Conservation (phyloP, 2,329 filamentous ascomycete genomes). For the Capronia americana region DNA sequence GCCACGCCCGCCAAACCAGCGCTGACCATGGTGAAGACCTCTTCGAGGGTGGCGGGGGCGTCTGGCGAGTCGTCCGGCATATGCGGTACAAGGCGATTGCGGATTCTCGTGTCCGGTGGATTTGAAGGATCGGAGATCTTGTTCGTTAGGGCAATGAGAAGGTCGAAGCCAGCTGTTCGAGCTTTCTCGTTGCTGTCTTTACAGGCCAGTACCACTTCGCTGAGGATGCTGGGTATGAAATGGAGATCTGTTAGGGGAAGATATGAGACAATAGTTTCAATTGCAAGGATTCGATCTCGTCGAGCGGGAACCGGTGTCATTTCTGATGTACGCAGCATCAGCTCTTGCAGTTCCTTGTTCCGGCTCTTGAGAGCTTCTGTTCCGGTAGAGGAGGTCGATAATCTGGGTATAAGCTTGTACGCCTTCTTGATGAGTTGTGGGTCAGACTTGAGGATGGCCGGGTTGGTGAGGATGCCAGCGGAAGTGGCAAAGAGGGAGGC, state of each 20-base stretch:
- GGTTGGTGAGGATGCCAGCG: constrained; percentile 77
- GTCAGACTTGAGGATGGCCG: constrained; percentile 64
- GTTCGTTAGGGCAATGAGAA: constrained; percentile 86
- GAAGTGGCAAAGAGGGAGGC: constrained; percentile 85
- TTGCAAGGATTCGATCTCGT: constrained; percentile 82
- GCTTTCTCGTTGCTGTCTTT: constrained; percentile 98
- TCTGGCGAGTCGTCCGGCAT: constrained; percentile 82
- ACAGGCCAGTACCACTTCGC: constrained; percentile 93
- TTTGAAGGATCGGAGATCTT: constrained; percentile 73
- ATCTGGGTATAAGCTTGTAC: constrained; percentile 93
- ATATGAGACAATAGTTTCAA: constrained; percentile 78
- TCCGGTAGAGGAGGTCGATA: constrained; percentile 81
- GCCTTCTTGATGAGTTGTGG: constrained; percentile 98
- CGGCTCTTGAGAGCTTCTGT: constrained; percentile 77
- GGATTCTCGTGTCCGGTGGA: constrained; percentile 71
- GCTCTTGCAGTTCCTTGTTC: constrained; percentile 77
- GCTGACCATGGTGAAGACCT: constrained; percentile 98
- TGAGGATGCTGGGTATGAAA: constrained; percentile 89
- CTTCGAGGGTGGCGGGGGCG: constrained; percentile 82
- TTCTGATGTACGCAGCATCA: constrained; percentile 79
- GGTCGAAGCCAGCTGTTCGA: constrained; percentile 83
- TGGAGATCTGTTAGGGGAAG: constrained; percentile 80
- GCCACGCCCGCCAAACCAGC: constrained; percentile 91
- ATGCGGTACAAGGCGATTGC: constrained; percentile 84
- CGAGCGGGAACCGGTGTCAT: constrained; percentile 86